Evolutionary conservation across 2,329 filamentous ascomycete species (phyloP).

Genomic region (Lecanicillium sp.): DNA sequence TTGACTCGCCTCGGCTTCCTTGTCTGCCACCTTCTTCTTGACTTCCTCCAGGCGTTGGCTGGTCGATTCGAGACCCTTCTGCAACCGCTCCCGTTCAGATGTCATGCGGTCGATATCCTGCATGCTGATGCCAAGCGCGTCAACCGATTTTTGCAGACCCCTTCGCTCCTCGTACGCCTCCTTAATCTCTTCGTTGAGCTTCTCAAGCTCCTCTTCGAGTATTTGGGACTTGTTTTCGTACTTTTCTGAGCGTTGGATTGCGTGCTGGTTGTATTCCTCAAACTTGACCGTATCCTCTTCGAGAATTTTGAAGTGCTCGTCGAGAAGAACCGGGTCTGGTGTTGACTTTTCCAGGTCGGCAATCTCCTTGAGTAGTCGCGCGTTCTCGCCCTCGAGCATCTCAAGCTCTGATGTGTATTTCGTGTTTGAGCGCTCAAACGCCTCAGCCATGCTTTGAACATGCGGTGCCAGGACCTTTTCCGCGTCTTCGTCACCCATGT

Average conservation of each 20-base stretch:
- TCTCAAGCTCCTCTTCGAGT: constrained; percentile 79
- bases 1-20: constrained; percentile 76
- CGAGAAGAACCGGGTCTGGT: constrained; percentile 73
- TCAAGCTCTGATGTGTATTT: constrained; percentile 79
- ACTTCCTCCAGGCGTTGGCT: constrained; percentile 72
- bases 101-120: constrained; percentile 99
- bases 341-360: constrained; percentile 82
- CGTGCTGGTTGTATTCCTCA: constrained; percentile 83
- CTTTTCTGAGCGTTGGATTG: constrained; percentile 80
- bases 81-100: constrained; percentile 85
- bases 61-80: constrained; percentile 75
- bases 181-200: constrained; percentile 64
- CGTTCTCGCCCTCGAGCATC: constrained; percentile 79
- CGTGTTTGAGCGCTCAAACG: constrained; percentile 79
- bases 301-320: constrained; percentile 86
- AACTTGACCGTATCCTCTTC: constrained; percentile 94
- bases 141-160: constrained; percentile 75
- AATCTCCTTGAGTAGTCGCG: constrained; percentile 74
- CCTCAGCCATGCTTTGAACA: constrained; percentile 75
- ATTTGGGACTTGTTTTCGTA: constrained; percentile 75
- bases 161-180: constrained; percentile 78
- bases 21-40: constrained; percentile 75
- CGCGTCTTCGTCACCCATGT: constrained; percentile 77
- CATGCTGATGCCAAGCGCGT: constrained; percentile 90
- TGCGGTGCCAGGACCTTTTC: constrained; percentile 75